phyloP scores from a whole-genome alignment of 1,284 basidiomycete genomes.

The Pisolithus thermaeus region DNA sequence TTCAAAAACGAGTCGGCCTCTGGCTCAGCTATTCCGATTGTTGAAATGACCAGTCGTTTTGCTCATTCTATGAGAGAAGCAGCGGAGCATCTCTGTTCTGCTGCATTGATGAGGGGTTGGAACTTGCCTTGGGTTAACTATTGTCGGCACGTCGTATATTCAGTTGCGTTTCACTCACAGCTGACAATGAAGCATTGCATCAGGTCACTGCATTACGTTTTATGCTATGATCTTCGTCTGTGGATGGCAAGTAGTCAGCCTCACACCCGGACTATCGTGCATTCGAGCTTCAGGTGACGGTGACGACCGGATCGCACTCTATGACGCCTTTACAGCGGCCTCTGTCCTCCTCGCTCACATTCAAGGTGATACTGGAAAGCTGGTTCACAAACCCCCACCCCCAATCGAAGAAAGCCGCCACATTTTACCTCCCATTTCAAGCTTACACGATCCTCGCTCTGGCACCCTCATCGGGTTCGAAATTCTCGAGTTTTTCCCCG shows the following conservation, averaged over 20 bases:
- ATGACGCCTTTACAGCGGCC: neutral
- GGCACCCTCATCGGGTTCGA: no score
- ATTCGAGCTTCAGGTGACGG: neutral
- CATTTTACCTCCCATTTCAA: no score
- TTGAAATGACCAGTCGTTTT: neutral
- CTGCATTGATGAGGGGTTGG: neutral
- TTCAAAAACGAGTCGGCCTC: neutral
- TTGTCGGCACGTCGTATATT: neutral
- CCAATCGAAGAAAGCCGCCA: no score
- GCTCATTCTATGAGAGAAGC: neutral
- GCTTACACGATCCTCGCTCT: no score
- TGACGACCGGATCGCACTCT: neutral
- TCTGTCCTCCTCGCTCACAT: neutral
- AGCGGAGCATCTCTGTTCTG: no score
- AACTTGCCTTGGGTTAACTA: neutral
- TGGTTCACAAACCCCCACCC: no score
- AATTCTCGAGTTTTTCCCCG: no score
- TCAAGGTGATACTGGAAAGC: neutral
- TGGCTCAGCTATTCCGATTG: neutral
- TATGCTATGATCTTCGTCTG: neutral
- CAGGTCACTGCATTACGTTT: neutral
- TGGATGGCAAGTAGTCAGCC: neutral
- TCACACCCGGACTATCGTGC: neutral
- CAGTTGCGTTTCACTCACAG: neutral
- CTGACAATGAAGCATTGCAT: neutral